Percentiles rank a stretch among this genome's conserved stretches.
These are phyloP conservation scores for Cercospora zeina DNA, from an alignment of 2,329 filamentous ascomycete species.

Conservation along the genomic window DNA sequence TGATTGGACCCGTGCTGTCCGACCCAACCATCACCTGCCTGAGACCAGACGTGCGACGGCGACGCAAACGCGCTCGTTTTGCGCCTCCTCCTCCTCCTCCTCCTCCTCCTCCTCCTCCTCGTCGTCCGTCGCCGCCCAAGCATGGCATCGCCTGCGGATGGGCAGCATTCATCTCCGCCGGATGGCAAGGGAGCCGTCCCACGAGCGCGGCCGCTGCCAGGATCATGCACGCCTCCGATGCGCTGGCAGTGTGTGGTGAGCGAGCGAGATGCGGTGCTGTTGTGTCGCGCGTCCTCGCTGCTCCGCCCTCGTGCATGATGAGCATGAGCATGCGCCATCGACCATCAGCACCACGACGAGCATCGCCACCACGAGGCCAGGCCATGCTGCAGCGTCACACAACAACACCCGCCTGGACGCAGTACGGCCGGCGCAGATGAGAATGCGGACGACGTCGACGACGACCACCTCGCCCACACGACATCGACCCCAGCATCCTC, in stretches of 20 bases:
- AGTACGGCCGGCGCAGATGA: no score
- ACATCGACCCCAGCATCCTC: neutral
- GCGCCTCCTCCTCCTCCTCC: neutral
- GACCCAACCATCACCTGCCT: slow-evolving; percentile 1
- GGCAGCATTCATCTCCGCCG: slow-evolving; percentile 9
- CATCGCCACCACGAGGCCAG: neutral
- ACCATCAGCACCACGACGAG: neutral
- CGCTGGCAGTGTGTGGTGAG: slow-evolving; percentile 11
- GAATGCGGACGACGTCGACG: neutral
- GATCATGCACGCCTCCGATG: slow-evolving; percentile 9
- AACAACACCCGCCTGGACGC: no score
- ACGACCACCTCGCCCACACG: neutral
- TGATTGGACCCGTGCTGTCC: slow-evolving; percentile 3
- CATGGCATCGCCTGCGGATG: slow-evolving; percentile 2
- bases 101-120: neutral
- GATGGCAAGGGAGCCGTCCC: slow-evolving; percentile 7
- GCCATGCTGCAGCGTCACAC: slow-evolving; percentile 4
- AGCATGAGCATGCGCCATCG: neutral
- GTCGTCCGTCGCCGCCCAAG: slow-evolving; percentile 4
- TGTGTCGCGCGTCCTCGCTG: neutral
- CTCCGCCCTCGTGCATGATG: slow-evolving; percentile 12
- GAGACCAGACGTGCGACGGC: neutral
- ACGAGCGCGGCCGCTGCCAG: slow-evolving; percentile 2
- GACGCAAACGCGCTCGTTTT: neutral
- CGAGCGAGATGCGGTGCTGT: neutral